These are phyloP conservation scores for Gyromitra esculenta DNA, from an alignment of 2,329 filamentous ascomycete genomes.

Conservation along the genomic window DNA sequence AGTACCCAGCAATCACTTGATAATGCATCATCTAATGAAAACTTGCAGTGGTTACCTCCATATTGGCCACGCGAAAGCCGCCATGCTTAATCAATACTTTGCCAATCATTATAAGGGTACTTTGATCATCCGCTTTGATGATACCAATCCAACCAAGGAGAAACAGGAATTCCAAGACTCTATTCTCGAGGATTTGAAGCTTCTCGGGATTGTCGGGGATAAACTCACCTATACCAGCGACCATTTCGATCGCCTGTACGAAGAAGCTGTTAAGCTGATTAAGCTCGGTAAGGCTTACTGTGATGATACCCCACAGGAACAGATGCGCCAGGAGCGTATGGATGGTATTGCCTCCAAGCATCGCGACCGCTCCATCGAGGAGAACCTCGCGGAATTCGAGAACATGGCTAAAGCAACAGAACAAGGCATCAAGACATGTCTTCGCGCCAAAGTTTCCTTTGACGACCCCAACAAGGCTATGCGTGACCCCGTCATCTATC, in stretches of 20 bases:
- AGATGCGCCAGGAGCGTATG: conserved; percentile 83
- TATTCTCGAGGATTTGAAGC: conserved; percentile 87
- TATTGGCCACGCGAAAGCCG: conserved; percentile 94
- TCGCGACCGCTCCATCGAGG: conserved; percentile 80
- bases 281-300: conserved; percentile 89
- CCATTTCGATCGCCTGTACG: conserved; percentile 92
- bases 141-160: conserved; percentile 97
- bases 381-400: conserved; percentile 85
- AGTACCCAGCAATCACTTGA: conserved; percentile 59
- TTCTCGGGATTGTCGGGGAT: conserved; percentile 93
- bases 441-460: conserved; percentile 91
- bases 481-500: conserved; percentile 96
- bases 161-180: conserved; percentile 95
- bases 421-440: conserved; percentile 83
- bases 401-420: conserved; percentile 90
- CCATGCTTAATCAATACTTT: conserved; percentile 94
- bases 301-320: conserved; percentile 90
- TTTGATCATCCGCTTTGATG: conserved; percentile 90
- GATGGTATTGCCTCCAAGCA: conserved; percentile 83
- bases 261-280: conserved; percentile 84
- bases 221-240: conserved; percentile 89
- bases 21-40: conserved; percentile 7
- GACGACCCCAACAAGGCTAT: conserved; percentile 95
- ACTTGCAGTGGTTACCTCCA: conserved; percentile 77
- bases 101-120: conserved; percentile 93